These are phyloP conservation scores for Colletotrichum sp. DNA, from an alignment of 2,329 filamentous ascomycete species.

Conservation along the genomic window DNA sequence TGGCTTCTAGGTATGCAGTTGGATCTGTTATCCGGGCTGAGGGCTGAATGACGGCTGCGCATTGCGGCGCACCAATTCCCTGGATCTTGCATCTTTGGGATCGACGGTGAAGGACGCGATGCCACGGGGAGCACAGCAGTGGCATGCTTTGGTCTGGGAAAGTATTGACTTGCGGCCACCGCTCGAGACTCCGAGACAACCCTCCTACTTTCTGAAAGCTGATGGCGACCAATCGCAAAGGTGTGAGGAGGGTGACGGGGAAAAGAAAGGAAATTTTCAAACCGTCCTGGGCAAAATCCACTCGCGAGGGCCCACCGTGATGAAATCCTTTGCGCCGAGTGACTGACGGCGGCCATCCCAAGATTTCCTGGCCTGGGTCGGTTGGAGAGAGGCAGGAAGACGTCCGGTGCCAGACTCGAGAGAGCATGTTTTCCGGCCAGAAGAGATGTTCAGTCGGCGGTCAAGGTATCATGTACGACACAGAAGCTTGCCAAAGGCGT, in stretches of 20 bases:
- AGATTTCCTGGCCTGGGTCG: neutral
- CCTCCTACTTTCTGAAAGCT: neutral
- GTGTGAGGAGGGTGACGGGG: neutral
- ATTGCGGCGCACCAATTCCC: neutral
- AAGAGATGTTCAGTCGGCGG: neutral
- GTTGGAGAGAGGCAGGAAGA: neutral
- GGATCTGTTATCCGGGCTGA: neutral
- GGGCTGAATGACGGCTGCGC: neutral
- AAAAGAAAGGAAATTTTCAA: neutral
- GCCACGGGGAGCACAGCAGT: neutral
- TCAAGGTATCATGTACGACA: neutral
- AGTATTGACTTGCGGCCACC: neutral
- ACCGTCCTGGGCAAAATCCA: slow-evolving; percentile 1
- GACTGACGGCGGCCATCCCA: neutral
- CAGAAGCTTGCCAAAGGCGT: neutral
- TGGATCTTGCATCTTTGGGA: neutral
- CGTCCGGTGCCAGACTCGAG: neutral
- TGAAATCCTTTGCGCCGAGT: neutral
- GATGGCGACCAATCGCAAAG: neutral
- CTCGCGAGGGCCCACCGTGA: neutral
- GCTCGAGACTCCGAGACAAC: neutral
- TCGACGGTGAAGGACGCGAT: neutral
- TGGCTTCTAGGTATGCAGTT: neutral
- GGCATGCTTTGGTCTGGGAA: neutral
- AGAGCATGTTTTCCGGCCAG: neutral